Base-by-base conservation (phyloP, 305 asterid genomes). In the Solanum hybrid region DNA sequence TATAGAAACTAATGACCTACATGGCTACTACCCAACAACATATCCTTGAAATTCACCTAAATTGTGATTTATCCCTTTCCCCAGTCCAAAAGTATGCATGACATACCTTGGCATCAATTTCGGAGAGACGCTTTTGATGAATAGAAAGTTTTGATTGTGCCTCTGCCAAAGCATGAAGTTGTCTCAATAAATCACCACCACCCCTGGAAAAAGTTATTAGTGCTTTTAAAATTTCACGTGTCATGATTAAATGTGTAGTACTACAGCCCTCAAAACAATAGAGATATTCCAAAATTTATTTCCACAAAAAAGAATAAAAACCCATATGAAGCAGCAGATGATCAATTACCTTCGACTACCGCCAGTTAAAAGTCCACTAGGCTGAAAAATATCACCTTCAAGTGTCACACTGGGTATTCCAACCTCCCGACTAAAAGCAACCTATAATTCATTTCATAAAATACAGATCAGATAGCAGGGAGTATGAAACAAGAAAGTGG, bases 351-450 rank as follows among this genome's bases (percentile, higher is more conserved):
- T 97, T 90, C 99, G 98, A 91, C 99, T 97, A 87, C 99, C 99
- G 91, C 99, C 99, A 89, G 99, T 97, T 92, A 97, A 86, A 92
- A 96, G 97, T 89, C 99, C 99, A 91, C 98, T 96, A 57, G 99
- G 99, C 94, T 96, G 98, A 91, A 95, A 97, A 89, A 97, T 95
- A 93, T 97, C 99, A 84, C 99, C 99, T 94, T 95, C 96, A 26
- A 96, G 93, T 36, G 97, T 95, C 89, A 96, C 99, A 90, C 96
- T 96, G 39, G 98, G 97, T 87, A 93, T 94, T 90, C 94, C 94
- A 68, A 91, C 93, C 89, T 95, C 95, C 92, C 94, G 92, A 88
- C 92, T 93, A 92, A 96, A 97, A 86, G 99, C 96, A 90, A 97
- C 97, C 99, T 97, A 91, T 61, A 79, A 90, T 81, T 82, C 90